Base-by-base conservation (phyloP, 148 eudicot genomes). In the Camellia sinensis region DNA sequence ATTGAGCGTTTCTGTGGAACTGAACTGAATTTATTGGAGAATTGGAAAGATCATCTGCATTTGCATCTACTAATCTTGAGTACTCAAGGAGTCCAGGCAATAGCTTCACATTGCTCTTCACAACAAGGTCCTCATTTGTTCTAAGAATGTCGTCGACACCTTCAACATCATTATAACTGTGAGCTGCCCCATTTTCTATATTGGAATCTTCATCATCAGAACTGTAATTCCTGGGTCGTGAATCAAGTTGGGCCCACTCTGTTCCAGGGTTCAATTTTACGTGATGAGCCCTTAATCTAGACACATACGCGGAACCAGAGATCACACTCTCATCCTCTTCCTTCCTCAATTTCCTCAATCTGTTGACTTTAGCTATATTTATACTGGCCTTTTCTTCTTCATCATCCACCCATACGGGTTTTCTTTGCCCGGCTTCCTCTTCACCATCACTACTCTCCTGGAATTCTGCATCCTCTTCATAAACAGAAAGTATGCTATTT, bases 401-500 rank as follows among this genome's bases (percentile, higher is more conserved):
- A 1, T 90, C 97, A 79, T 95, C 98, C 17, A 89, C 85, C 98
- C 98, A 95, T 29, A 79, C 98, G 75, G 97, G 93, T 78, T 92
- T 93, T 85, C 90, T 81, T 83, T 88, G 75, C 85, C 71, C 75
- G 59, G 57, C 77, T 0, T 75, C 86, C 69, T 75, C 86, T 37
- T 83, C 91, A 21, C 84, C 88, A 63, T 52, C 80, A 80, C 40
- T 50, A 13, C 79, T 88, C 60, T 80, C 86, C 3, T 37, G 60
- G 19, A 81, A 71, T 0, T 66, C 81, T 4, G 76, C 87, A 78
- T 88, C 92, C 77, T 87, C 94, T 43, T 88, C 92, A 79, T 84
- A 81, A 71, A 83, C 86, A 2, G 90, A 76, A 57, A 89, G 17
- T 13, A 11, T 59, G 37, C 77, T 80, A 80, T 82, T 77, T 12